These are phyloP conservation scores for Seiridium cupressi DNA, from an alignment of 2,329 filamentous ascomycete genomes.

Conservation along the genomic window DNA sequence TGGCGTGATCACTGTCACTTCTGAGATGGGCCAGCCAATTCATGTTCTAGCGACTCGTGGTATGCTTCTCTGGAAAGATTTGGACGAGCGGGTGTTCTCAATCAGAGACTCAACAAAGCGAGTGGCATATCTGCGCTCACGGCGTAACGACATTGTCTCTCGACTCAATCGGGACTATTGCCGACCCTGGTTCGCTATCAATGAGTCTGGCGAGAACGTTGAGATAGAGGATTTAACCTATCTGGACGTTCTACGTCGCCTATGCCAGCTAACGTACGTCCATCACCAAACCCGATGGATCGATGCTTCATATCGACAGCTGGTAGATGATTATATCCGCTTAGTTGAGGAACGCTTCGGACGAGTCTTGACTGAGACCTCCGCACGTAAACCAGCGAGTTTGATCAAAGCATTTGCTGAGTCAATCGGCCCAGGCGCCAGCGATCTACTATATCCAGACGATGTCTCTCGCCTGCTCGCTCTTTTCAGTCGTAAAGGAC, in stretches of 20 bases:
- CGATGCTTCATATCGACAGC: conserved; percentile 57
- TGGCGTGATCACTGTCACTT: conserved; percentile 86
- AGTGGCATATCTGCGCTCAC: conserved; percentile 81
- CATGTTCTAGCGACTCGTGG: conserved; percentile 97
- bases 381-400: neutral
- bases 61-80: conserved; percentile 95
- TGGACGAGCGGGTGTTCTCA: conserved; percentile 97
- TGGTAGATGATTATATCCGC: conserved; percentile 51
- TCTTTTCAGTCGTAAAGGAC: conserved; percentile 76
- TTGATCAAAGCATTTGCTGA: no score
- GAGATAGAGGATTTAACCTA: conserved; percentile 97
- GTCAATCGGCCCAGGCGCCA: conserved; percentile 17
- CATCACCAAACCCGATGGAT: conserved; percentile 91
- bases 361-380: conserved; percentile 80
- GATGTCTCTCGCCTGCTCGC: conserved; percentile 96
- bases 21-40: conserved; percentile 99
- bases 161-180: conserved; percentile 95
- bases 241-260: conserved; percentile 77
- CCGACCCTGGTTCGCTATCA: conserved; percentile 89
- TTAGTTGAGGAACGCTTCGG: conserved; percentile 94
- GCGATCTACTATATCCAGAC: conserved; percentile 93
- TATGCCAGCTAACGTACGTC: conserved; percentile 88
- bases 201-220: conserved; percentile 40
- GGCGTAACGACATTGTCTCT: conserved; percentile 84
- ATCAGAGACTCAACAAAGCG: conserved; percentile 86